phyloP scores from a whole-genome alignment of 73 alveolate genomes.

The Paramecium biaurelia region DNA sequence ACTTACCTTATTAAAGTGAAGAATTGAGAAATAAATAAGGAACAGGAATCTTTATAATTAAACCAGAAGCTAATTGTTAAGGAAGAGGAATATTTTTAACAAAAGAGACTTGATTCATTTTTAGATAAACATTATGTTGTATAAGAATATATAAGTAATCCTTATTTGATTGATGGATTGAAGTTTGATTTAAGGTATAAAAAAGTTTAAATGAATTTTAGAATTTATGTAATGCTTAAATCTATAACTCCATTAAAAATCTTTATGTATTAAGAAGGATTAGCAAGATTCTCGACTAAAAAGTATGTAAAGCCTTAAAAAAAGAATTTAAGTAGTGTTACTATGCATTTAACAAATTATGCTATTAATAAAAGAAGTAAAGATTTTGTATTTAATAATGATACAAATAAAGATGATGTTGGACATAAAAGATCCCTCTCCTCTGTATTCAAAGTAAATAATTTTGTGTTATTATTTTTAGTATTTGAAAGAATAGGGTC shows the following conservation, averaged over 20 bases:
- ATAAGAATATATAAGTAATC: conserved; percentile 88
- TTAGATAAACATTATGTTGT: conserved; percentile 82
- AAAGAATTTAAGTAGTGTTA: conserved; percentile 57
- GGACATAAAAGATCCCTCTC: conserved; percentile 74
- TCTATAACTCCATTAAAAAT: conserved; percentile 84
- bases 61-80: conserved; percentile 74
- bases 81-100: conserved; percentile 82
- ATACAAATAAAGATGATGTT: conserved; percentile 57
- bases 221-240: conserved; percentile 82
- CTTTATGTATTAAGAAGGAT: conserved; percentile 89
- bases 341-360: conserved; percentile 78
- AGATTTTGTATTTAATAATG: conserved; percentile 64
- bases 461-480: neutral
- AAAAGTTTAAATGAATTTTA: neutral
- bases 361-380: conserved; percentile 72
- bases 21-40: conserved; percentile 62
- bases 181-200: conserved; percentile 88
- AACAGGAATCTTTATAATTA: conserved; percentile 58
- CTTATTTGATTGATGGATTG: conserved; percentile 92
- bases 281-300: conserved; percentile 87
- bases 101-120: conserved; percentile 69
- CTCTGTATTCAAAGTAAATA: conserved; percentile 51
- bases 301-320: conserved; percentile 68
- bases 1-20: conserved; percentile 76
- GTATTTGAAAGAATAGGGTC: conserved; percentile 55